A percentile compares a stretch with the other conserved stretches of the same genome.
Evolutionary conservation across 2,329 filamentous ascomycete genomes (phyloP).

Genomic region (Thelonectria blattea): DNA sequence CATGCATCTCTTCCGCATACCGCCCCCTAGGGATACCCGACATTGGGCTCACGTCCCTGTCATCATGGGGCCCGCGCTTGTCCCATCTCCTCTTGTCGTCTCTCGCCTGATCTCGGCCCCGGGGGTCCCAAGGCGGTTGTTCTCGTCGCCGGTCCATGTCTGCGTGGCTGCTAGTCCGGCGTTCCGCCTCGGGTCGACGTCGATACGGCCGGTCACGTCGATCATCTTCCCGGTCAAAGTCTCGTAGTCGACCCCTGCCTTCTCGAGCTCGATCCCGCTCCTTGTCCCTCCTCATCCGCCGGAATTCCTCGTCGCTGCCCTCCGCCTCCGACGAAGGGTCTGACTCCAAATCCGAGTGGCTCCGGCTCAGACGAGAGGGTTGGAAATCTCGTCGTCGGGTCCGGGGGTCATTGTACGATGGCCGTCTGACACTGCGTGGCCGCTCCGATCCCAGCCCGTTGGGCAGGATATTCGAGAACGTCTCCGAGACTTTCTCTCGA

Average conservation of each 20-base stretch:
- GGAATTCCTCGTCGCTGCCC: conserved; percentile 42
- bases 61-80: conserved; percentile 41
- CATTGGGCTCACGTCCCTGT: conserved; percentile 40
- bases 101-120: conserved; percentile 41
- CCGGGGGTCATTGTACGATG: conserved; percentile 41
- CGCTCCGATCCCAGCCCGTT: conserved; percentile 44
- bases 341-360: conserved; percentile 50
- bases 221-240: conserved; percentile 48
- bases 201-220: conserved; percentile 45
- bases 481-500: conserved; percentile 53
- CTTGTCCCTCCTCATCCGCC: conserved; percentile 37
- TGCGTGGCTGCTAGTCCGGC: conserved; percentile 57
- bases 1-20: conserved; percentile 47
- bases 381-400: conserved; percentile 50
- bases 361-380: conserved; percentile 48
- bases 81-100: conserved; percentile 46
- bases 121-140: conserved; percentile 43
- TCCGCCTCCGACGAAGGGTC: conserved; percentile 45
- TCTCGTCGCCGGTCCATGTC: conserved; percentile 53
- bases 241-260: conserved; percentile 45
- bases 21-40: conserved; percentile 46
- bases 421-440: conserved; percentile 46
- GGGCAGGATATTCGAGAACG: conserved; percentile 51
- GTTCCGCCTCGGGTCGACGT: conserved; percentile 48
- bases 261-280: conserved; percentile 39